phyloP scores from a whole-genome alignment of 2,329 filamentous ascomycete genomes.

The Sarocladiaceae sp. region DNA sequence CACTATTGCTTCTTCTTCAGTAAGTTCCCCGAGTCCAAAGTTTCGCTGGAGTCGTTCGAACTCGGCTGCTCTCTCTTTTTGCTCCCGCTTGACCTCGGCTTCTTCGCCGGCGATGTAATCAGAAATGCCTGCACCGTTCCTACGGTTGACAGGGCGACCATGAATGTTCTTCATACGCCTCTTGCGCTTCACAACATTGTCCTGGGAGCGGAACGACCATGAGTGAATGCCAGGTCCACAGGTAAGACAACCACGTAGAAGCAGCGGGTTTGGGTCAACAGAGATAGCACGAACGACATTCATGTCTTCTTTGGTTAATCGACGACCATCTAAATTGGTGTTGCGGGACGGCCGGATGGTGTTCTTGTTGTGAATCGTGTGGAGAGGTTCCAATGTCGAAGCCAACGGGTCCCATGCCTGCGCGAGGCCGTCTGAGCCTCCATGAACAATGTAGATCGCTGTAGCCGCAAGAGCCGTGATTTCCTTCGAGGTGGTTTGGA shows the following conservation, averaged over 20 bases:
- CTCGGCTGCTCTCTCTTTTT: slow-evolving; percentile 60
- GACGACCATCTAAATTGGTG: slow-evolving; percentile 52
- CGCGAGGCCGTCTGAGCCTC: slow-evolving; percentile 88
- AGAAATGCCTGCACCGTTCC: slow-evolving; percentile 61
- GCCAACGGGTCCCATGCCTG: slow-evolving; percentile 96
- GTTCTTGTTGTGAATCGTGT: slow-evolving; percentile 81
- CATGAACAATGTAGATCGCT: slow-evolving; percentile 82
- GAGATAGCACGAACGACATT: slow-evolving; percentile 52
- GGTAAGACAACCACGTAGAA: slow-evolving; percentile 78
- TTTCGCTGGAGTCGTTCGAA: slow-evolving; percentile 65
- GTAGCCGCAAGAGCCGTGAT: slow-evolving; percentile 78
- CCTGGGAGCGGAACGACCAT: slow-evolving; percentile 87
- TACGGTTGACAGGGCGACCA: slow-evolving; percentile 42
- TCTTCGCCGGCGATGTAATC: slow-evolving; percentile 85
- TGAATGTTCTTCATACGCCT: slow-evolving; percentile 60
- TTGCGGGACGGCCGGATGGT: slow-evolving; percentile 76
- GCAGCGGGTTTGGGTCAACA: slow-evolving; percentile 80
- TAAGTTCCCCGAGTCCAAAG: slow-evolving; percentile 69
- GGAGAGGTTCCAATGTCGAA: slow-evolving; percentile 69
- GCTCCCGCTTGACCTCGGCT: slow-evolving; percentile 70
- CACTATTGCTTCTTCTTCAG: slow-evolving; percentile 57
- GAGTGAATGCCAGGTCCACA: slow-evolving; percentile 83
- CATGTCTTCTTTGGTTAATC: slow-evolving; percentile 46
- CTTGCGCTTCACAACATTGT: slow-evolving; percentile 69
- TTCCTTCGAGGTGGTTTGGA: slow-evolving; percentile 85